A percentile compares a stretch with the other conserved stretches of the same genome.
Conservation (phyloP, 2,329 filamentous ascomycete genomes). For the Capronia epimyces region DNA sequence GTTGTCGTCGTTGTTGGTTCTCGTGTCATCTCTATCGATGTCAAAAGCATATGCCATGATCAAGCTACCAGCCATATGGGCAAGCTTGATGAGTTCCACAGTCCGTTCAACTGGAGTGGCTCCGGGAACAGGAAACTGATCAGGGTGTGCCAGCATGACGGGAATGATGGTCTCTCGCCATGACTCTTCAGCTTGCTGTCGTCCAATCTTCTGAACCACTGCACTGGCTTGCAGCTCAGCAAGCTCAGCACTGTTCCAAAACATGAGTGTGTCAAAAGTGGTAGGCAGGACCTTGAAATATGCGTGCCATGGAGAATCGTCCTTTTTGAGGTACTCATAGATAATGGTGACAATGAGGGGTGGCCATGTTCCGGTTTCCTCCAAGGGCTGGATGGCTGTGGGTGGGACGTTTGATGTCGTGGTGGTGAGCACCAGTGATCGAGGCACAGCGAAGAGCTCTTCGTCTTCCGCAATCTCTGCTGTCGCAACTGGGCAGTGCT, state of each 20-base stretch:
- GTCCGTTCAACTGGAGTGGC: conserved; percentile 27
- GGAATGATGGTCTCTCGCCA: conserved; percentile 57
- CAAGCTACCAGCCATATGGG: conserved; percentile 76
- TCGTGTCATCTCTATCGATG: conserved; percentile 42
- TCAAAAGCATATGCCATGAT: conserved; percentile 96
- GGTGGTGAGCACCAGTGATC: conserved; percentile 62
- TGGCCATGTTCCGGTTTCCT: conserved; percentile 46
- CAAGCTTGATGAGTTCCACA: conserved; percentile 49
- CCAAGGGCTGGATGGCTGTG: conserved; percentile 53
- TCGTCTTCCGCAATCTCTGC: conserved; percentile 67
- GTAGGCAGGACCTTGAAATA: conserved; percentile 71
- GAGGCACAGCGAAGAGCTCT: conserved; percentile 73
- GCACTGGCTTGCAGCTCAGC: conserved; percentile 69
- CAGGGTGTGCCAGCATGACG: conserved; percentile 41
- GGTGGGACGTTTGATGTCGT: conserved; percentile 64
- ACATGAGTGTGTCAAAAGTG: conserved; percentile 81
- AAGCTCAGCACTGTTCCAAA: conserved; percentile 70
- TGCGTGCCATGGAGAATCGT: conserved; percentile 63
- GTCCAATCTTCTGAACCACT: conserved; percentile 71
- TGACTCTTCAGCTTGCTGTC: conserved; percentile 61
- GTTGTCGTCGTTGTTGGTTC: conserved; percentile 3
- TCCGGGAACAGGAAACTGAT: conserved; percentile 38
- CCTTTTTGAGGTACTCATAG: conserved; percentile 61
- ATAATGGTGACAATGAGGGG: conserved; percentile 72
- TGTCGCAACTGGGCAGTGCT: conserved; percentile 50